Conservation (phyloP, 768 basidiomycete species). For the Russula sp. region DNA sequence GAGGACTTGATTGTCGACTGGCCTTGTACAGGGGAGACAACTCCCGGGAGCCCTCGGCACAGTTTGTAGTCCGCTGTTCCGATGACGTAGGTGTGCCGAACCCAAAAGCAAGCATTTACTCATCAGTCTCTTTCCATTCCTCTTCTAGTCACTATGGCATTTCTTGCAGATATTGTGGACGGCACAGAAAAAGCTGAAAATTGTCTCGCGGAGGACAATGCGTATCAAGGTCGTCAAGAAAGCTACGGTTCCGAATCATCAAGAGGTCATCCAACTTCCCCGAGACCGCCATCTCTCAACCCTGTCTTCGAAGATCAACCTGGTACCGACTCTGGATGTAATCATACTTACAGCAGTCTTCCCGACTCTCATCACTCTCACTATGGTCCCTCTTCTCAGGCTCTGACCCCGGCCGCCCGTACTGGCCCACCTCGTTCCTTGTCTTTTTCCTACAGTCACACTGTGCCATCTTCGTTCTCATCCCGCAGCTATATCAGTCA, state of each 20-base stretch:
- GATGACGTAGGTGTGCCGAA: no score
- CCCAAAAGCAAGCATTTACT: no score
- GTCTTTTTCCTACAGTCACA: constrained; percentile 8
- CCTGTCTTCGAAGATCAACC: neutral
- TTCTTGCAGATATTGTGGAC: neutral
- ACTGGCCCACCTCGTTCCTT: constrained; percentile 20
- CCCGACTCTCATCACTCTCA: neutral
- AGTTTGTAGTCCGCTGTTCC: no score
- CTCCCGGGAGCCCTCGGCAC: no score
- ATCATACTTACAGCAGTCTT: neutral
- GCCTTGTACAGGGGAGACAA: no score
- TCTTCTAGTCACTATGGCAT: neutral
- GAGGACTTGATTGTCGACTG: no score
- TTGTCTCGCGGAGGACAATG: neutral
- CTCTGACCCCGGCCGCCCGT: constrained; percentile 15
- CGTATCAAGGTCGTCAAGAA: neutral
- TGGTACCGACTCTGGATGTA: neutral
- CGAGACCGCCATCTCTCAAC: constrained; percentile 1
- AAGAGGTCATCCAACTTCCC: neutral
- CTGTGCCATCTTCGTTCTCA: constrained; percentile 8
- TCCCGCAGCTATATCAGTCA: constrained; percentile 10
- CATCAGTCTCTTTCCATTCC: no score
- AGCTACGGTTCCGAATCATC: neutral
- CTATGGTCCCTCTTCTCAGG: neutral
- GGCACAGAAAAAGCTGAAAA: neutral